phyloP scores from a whole-genome alignment of 2,329 filamentous ascomycete genomes.

The Stenocarpella maydis region DNA sequence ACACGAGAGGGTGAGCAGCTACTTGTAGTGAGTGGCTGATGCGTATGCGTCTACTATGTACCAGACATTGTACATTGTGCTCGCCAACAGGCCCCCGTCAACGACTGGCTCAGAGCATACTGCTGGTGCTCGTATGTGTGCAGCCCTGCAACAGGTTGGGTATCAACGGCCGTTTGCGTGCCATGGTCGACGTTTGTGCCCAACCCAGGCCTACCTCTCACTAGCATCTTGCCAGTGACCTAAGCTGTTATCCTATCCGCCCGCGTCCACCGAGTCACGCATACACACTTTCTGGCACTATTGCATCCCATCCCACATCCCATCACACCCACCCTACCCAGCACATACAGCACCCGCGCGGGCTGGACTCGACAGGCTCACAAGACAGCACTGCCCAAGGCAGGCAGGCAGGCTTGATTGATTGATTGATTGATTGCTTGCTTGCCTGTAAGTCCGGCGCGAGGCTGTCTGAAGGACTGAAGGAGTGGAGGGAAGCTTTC shows the following conservation, averaged over 20 bases:
- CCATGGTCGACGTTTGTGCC: conserved; percentile 42
- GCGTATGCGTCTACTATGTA: too few relatives aligned
- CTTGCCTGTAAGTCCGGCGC: background rate
- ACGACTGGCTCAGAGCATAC: conserved; percentile 40
- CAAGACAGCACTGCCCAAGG: background rate
- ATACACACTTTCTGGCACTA: background rate
- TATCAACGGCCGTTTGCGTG: conserved; percentile 42
- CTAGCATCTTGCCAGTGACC: background rate
- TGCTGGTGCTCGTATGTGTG: conserved; percentile 23
- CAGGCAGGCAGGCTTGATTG: too few relatives aligned
- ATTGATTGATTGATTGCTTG: too few relatives aligned
- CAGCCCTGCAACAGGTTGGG: conserved; percentile 42
- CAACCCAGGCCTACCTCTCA: conserved; percentile 37
- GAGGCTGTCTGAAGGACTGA: background rate
- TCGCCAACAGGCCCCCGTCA: background rate
- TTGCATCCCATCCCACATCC: background rate
- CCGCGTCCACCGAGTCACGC: background rate
- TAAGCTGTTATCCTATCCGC: conserved; percentile 10
- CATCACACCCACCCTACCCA: background rate
- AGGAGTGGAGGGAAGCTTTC: background rate
- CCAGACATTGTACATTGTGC: too few relatives aligned
- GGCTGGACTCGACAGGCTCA: background rate
- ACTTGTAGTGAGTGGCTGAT: too few relatives aligned
- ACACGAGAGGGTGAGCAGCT: background rate
- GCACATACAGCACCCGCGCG: background rate